A percentile compares a stretch with the other conserved stretches of the same genome.
phyloP scores from a whole-genome alignment of 768 basidiomycete species.

The Termitomyces sp. region DNA sequence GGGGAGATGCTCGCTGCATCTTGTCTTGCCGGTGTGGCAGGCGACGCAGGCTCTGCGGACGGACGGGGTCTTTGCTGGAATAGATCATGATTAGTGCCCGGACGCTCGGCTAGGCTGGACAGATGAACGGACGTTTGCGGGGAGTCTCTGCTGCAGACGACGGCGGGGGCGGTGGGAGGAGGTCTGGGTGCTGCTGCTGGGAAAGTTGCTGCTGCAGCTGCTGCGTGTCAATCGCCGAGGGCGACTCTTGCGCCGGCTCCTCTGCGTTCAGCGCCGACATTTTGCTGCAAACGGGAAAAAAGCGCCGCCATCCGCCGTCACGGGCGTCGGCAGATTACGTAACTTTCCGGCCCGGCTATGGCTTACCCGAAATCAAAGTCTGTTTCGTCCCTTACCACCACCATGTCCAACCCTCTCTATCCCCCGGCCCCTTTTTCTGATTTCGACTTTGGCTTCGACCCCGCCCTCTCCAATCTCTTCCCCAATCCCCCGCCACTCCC shows the following conservation, averaged over 20 bases:
- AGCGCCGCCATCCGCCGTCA: constrained; percentile 7
- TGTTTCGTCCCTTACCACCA: constrained; percentile 6
- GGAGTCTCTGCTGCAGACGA: constrained; percentile 28
- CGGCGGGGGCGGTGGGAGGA: constrained; percentile 24
- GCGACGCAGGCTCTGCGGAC: constrained; percentile 78
- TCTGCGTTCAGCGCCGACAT: constrained; percentile 79
- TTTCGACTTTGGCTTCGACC: constrained; percentile 72
- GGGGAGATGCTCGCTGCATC: constrained; percentile 78
- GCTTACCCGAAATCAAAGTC: not conserved
- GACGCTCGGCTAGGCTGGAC: constrained; percentile 14
- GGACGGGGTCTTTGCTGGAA: constrained; percentile 72
- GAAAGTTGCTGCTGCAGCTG: constrained; percentile 51
- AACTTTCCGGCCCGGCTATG: constrained; percentile 7
- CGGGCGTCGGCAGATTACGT: constrained; percentile 21
- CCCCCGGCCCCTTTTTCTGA: constrained; percentile 61
- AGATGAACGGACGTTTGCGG: constrained; percentile 65
- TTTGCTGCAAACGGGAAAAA: constrained; percentile 15
- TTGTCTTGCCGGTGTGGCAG: constrained; percentile 80
- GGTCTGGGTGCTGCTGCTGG: constrained; percentile 49
- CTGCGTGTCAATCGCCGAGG: constrained; percentile 57
- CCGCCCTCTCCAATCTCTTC: constrained; percentile 53
- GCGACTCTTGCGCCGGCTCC: constrained; percentile 53
- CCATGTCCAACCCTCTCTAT: constrained; percentile 27
- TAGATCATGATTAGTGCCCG: constrained; percentile 9
- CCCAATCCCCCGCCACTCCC: constrained; percentile 62